These are phyloP conservation scores for Camelina neglecta DNA, from an alignment of 345 rosid genomes.

Conservation along the genomic window DNA sequence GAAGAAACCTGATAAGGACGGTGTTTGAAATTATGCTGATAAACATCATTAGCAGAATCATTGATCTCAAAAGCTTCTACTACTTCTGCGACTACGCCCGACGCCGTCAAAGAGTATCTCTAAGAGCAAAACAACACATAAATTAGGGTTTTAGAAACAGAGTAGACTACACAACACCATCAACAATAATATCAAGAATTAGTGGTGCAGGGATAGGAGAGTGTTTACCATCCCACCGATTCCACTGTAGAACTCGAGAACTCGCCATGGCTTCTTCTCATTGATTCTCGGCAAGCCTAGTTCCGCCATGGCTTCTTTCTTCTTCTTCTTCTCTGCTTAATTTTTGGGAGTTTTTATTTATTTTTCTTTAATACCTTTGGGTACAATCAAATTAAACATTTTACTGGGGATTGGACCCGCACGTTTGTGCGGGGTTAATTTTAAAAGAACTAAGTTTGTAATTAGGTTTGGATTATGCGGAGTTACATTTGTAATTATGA, in stretches of 20 bases:
- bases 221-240: constrained; percentile 81
- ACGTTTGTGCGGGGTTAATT: too few species aligned
- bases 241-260: constrained; percentile 93
- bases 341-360: background rate
- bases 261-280: constrained; percentile 68
- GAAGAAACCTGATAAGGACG: constrained; percentile 83
- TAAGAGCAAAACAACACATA: constrained; percentile 28
- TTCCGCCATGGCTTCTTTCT: constrained; percentile 46
- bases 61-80: constrained; percentile 92
- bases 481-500: too few species aligned
- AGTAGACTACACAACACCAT: background rate
- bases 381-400: background rate
- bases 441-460: too few species aligned
- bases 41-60: constrained; percentile 87
- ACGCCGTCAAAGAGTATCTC: constrained; percentile 77
- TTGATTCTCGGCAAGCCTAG: constrained; percentile 33
- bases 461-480: too few species aligned
- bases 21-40: constrained; percentile 81
- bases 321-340: background rate
- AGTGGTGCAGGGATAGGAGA: background rate
- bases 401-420: too few species aligned
- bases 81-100: constrained; percentile 60
- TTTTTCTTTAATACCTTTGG: background rate
- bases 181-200: background rate
- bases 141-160: constrained; percentile 28